Conservation (phyloP, 2,329 filamentous ascomycete species). For the Ascosphaera aggregata region DNA sequence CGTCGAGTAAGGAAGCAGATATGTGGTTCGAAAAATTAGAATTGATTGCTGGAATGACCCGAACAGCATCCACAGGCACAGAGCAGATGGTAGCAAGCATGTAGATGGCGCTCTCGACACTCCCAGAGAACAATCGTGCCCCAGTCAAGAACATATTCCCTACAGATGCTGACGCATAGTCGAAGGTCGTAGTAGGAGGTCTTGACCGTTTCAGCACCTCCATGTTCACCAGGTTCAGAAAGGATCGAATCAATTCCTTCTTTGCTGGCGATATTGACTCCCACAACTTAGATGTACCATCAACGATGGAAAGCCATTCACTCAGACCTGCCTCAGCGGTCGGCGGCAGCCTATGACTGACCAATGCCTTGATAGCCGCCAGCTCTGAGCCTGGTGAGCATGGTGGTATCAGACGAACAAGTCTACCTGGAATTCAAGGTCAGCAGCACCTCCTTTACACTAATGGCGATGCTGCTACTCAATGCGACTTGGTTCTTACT, state of each 20-base stretch:
- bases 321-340: conserved; percentile 36
- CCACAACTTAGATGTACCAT: conserved; percentile 62
- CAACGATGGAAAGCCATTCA: conserved; percentile 79
- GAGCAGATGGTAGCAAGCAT: conserved; percentile 67
- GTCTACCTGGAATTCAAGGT: conserved; percentile 37
- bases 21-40: conserved; percentile 94
- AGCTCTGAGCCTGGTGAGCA: conserved; percentile 35
- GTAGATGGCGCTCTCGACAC: conserved; percentile 82
- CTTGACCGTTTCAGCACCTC: conserved; percentile 57
- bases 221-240: conserved; percentile 52
- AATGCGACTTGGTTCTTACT: no score
- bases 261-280: conserved; percentile 43
- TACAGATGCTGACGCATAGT: conserved; percentile 52
- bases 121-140: conserved; percentile 73
- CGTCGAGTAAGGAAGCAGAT: conserved; percentile 55
- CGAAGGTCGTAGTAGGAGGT: conserved; percentile 45
- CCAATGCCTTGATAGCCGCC: conserved; percentile 54
- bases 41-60: conserved; percentile 76
- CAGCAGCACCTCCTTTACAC: no score
- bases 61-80: conserved; percentile 47
- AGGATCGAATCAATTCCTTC: conserved; percentile 52
- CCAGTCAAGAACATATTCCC: conserved; percentile 67
- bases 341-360: conserved; percentile 62
- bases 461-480: no score
- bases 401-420: conserved; percentile 74